Percentiles rank a stretch among this genome's conserved stretches.
These are phyloP conservation scores for Daldinia bambusicola DNA, from an alignment of 495 filamentous ascomycete genomes.

Conservation along the genomic window DNA sequence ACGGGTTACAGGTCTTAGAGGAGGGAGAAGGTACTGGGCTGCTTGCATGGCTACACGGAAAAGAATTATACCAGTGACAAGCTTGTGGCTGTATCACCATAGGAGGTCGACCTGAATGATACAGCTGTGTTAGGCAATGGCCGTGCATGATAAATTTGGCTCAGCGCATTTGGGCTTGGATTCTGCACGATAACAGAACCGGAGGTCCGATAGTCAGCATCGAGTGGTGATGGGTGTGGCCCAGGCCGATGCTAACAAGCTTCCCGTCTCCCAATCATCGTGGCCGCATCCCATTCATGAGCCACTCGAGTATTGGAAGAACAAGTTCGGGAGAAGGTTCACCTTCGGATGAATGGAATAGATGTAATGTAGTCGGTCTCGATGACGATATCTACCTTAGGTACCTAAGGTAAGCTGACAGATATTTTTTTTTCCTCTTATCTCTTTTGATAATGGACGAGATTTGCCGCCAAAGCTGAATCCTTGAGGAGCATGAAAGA, in stretches of 20 bases:
- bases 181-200: constrained; percentile 37
- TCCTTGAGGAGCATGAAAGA: not conserved
- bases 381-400: constrained; percentile 7
- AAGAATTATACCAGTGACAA: constrained; percentile 12
- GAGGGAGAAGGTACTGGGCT: constrained; percentile 14
- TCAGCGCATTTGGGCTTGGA: constrained; percentile 14
- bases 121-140: constrained; percentile 31
- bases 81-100: not conserved
- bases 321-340: constrained; percentile 5
- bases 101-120: constrained; percentile 22
- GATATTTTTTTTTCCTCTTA: too few relatives aligned
- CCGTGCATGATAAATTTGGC: constrained; percentile 28
- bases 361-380: constrained; percentile 1
- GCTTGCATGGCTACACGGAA: constrained; percentile 26
- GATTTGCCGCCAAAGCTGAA: not conserved
- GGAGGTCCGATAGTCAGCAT: constrained; percentile 37
- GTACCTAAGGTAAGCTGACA: not conserved
- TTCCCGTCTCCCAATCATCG: constrained; percentile 19
- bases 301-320: constrained; percentile 1
- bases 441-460: too few relatives aligned
- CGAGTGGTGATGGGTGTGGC: not conserved
- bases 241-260: constrained; percentile 22
- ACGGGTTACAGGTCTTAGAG: constrained; percentile 9
- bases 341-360: constrained; percentile 26
- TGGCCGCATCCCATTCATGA: constrained; percentile 1